phyloP scores from a whole-genome alignment of 1,284 basidiomycete genomes.

The Ceraceosorus guamensis region DNA sequence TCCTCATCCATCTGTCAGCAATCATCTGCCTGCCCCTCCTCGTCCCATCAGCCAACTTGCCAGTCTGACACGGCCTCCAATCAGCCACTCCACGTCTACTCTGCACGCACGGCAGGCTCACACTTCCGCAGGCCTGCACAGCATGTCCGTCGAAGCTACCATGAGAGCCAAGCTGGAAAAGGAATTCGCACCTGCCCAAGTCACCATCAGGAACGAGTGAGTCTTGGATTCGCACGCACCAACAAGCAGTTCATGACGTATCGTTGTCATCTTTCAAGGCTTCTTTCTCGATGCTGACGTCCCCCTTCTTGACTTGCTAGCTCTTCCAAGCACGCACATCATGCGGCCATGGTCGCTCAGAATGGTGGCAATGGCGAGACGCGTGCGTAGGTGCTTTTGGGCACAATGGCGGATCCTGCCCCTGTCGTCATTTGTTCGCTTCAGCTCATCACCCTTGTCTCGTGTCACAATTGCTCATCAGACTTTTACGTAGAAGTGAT shows the following conservation, averaged over 20 bases:
- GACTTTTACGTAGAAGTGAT: conserved; percentile 46
- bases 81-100: not conserved
- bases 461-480: not conserved
- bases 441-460: not conserved
- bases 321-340: conserved; percentile 42
- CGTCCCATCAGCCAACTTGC: too few relatives aligned
- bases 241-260: conserved; percentile 1
- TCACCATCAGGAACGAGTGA: conserved; percentile 35
- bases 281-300: too few relatives aligned
- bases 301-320: not conserved
- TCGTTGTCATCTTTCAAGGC: not conserved
- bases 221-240: not conserved
- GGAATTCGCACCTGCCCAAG: conserved; percentile 22
- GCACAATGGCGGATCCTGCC: not conserved
- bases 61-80: too few relatives aligned
- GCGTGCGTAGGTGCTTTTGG: conserved; percentile 13
- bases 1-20: too few relatives aligned
- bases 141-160: conserved; percentile 21
- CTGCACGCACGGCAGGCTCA: not conserved
- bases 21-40: too few relatives aligned
- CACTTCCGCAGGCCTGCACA: not conserved
- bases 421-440: too few relatives aligned
- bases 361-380: conserved; percentile 45
- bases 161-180: conserved; percentile 29
- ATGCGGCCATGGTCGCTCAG: conserved; percentile 47